These are phyloP conservation scores for Stephania cephalantha DNA, from an alignment of 164 flowering plant genomes.

Conservation along the genomic window DNA sequence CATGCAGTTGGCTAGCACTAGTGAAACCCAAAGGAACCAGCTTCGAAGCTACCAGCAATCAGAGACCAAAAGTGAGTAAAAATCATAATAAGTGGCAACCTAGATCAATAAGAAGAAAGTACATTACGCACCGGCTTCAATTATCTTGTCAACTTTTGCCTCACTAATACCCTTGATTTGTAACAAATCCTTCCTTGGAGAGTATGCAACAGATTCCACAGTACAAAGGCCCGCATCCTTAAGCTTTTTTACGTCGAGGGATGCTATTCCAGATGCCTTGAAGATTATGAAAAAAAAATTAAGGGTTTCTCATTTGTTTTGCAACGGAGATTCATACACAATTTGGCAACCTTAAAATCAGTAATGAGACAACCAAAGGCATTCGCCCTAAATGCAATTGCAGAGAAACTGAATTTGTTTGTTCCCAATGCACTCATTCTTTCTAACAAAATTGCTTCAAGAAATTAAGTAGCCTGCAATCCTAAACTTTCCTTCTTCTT, in stretches of 20 bases:
- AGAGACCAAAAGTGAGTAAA: neutral
- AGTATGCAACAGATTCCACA: conserved; percentile 77
- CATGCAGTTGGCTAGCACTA: conserved; percentile 87
- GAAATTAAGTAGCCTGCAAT: neutral
- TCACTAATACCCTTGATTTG: conserved; percentile 96
- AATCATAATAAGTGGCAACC: neutral
- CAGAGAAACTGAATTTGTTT: neutral
- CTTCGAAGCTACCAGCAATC: conserved; percentile 61
- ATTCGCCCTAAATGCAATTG: neutral
- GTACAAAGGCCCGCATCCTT: conserved; percentile 95
- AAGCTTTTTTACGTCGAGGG: conserved; percentile 86
- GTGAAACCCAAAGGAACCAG: conserved; percentile 91
- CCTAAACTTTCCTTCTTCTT: neutral
- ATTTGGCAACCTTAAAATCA: neutral
- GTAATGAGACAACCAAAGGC: too few relatives aligned
- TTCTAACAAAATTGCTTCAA: neutral
- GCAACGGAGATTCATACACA: neutral
- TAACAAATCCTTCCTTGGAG: conserved; percentile 87
- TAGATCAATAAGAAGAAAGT: neutral
- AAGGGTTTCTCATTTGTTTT: neutral
- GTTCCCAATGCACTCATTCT: neutral
- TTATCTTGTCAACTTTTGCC: conserved; percentile 89
- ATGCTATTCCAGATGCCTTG: conserved; percentile 81
- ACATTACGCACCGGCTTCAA: conserved; percentile 63
- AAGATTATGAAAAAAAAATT: conserved; percentile 1